Percentiles rank a stretch among this genome's conserved stretches.
Evolutionary conservation across 768 basidiomycete genomes (phyloP).

Genomic region (Boletus fagicola): DNA sequence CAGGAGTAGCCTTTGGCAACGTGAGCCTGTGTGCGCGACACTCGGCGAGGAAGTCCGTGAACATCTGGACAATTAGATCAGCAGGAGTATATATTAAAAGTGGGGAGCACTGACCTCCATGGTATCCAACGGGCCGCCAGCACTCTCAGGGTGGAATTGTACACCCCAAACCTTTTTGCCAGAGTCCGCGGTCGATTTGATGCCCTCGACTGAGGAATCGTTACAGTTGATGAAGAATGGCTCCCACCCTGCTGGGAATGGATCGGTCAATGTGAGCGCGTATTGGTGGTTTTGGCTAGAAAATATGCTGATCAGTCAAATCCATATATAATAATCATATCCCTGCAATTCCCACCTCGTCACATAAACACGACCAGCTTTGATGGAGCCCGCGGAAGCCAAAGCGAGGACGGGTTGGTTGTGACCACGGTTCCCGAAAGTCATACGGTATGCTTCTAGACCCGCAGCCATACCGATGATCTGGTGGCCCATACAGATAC

Average conservation of each 20-base stretch:
- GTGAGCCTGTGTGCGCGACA: constrained; percentile 61
- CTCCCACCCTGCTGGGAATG: constrained; percentile 96
- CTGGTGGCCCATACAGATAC: constrained; percentile 99
- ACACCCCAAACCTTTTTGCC: constrained; percentile 96
- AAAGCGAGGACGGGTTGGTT: constrained; percentile 98
- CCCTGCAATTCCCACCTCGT: constrained; percentile 57
- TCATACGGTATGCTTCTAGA: constrained; percentile 96
- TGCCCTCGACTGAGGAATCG: constrained; percentile 97
- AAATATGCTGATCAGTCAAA: constrained; percentile 4
- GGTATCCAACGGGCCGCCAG: constrained; percentile 97
- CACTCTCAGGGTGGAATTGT: constrained; percentile 98
- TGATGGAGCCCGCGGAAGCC: constrained; percentile 90
- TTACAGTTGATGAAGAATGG: constrained; percentile 99
- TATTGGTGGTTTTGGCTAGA: constrained; percentile 95
- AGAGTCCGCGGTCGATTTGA: constrained; percentile 88
- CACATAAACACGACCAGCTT: constrained; percentile 94
- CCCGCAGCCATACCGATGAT: constrained; percentile 97
- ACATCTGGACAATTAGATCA: constrained; percentile 60
- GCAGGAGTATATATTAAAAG: neutral
- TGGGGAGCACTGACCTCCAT: constrained; percentile 67
- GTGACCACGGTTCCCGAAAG: constrained; percentile 98
- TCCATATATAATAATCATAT: neutral
- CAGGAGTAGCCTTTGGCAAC: constrained; percentile 21
- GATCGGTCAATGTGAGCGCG: constrained; percentile 89
- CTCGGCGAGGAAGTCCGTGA: constrained; percentile 84